phyloP scores from a whole-genome alignment of 495 filamentous ascomycete genomes.

The Corynascus novoguineensis region DNA sequence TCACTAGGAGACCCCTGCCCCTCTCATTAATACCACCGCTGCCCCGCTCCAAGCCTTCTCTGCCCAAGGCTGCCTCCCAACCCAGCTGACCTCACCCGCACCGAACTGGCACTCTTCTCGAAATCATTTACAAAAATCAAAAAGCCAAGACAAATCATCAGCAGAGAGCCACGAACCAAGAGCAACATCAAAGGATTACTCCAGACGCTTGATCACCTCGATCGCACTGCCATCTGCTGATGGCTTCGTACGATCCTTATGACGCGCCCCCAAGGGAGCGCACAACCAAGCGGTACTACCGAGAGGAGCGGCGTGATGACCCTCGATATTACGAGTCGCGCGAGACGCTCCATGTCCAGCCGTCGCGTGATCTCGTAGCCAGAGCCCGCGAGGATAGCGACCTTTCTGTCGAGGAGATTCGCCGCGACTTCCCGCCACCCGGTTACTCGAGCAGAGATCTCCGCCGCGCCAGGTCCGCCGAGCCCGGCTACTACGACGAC shows the following conservation, averaged over 20 bases:
- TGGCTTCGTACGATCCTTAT: slow-evolving; percentile 47
- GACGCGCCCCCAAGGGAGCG: slow-evolving; percentile 40
- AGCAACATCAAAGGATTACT: background rate
- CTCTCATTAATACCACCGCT: background rate
- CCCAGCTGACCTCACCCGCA: slow-evolving; percentile 2
- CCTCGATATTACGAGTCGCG: slow-evolving; percentile 46
- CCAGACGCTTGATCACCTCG: background rate
- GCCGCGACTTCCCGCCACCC: slow-evolving; percentile 61
- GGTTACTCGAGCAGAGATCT: slow-evolving; percentile 46
- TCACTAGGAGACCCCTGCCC: background rate
- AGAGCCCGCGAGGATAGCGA: slow-evolving; percentile 53
- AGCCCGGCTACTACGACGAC: slow-evolving; percentile 40
- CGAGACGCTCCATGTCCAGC: slow-evolving; percentile 40
- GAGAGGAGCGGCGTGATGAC: slow-evolving; percentile 43
- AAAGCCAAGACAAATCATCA: background rate
- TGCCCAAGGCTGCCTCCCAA: background rate
- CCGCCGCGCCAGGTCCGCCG: slow-evolving; percentile 48
- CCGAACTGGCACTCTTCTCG: background rate
- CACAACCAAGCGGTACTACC: slow-evolving; percentile 39
- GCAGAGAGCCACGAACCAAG: background rate
- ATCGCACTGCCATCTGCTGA: slow-evolving; percentile 17
- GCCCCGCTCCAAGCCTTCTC: slow-evolving; percentile 8
- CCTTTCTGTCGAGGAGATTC: slow-evolving; percentile 60
- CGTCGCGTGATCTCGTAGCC: slow-evolving; percentile 48
- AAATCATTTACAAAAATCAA: background rate